A percentile compares a stretch with the other conserved stretches of the same genome.
These are phyloP conservation scores for Hibiscus syriacus DNA, from an alignment of 345 rosid genomes.

Conservation along the genomic window DNA sequence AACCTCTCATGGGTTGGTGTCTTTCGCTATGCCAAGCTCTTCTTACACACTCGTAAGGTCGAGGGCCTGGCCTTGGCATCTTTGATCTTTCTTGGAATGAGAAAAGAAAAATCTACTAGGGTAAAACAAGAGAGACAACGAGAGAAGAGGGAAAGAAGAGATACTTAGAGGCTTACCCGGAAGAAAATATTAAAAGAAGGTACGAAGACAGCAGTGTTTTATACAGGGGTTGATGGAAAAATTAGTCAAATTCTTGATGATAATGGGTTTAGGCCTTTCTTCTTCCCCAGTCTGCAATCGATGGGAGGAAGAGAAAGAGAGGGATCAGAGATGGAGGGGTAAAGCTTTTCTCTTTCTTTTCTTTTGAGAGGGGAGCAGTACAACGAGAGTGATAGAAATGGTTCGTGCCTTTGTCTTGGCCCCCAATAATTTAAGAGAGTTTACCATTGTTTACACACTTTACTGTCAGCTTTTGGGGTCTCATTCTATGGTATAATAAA, in stretches of 20 bases:
- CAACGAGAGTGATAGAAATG: conserved; percentile 12
- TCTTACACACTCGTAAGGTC: conserved; percentile 89
- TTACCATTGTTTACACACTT: neutral
- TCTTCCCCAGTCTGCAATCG: too few species aligned
- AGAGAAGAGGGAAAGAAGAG: neutral
- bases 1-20: conserved; percentile 81
- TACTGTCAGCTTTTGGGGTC: neutral
- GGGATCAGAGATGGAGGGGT: neutral
- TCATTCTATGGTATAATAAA: neutral
- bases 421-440: neutral
- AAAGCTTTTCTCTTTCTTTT: conserved; percentile 3
- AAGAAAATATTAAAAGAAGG: neutral
- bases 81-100: conserved; percentile 8
- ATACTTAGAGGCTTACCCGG: neutral
- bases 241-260: conserved; percentile 12
- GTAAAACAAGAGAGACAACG: neutral
- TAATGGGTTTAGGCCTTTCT: neutral
- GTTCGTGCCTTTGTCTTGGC: neutral
- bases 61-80: conserved; percentile 94
- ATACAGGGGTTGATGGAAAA: neutral
- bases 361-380: conserved; percentile 24
- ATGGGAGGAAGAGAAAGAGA: neutral
- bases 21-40: conserved; percentile 98
- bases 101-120: neutral
- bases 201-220: neutral